Percentiles rank a stretch among this genome's conserved stretches.
These are phyloP conservation scores for Trametes pubescens DNA, from an alignment of 1,284 basidiomycete species.

Conservation along the genomic window DNA sequence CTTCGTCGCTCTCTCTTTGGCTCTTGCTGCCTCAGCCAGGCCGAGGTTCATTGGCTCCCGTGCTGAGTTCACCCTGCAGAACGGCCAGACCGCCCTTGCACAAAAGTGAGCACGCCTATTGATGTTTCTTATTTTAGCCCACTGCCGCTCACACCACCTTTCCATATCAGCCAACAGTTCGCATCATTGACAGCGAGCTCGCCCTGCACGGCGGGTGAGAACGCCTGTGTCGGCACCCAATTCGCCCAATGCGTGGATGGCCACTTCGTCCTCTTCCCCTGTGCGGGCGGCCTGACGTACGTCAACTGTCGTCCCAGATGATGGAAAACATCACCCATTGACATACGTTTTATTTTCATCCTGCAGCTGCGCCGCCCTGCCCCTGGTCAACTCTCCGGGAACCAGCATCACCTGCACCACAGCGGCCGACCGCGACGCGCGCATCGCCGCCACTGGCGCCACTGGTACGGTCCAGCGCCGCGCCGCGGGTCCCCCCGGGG, in stretches of 20 bases:
- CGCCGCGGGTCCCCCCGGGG: background rate
- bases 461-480: slow-evolving; percentile 12
- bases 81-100: slow-evolving; percentile 61
- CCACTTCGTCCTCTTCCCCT: slow-evolving; percentile 53
- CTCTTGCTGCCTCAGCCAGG: slow-evolving; percentile 50
- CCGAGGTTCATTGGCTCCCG: slow-evolving; percentile 45
- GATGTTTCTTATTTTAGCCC: slow-evolving; percentile 7
- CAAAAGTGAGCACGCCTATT: slow-evolving; percentile 54
- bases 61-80: slow-evolving; percentile 51
- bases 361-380: slow-evolving; percentile 61
- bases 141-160: slow-evolving; percentile 1
- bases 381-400: slow-evolving; percentile 52
- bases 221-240: slow-evolving; percentile 53
- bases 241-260: slow-evolving; percentile 63
- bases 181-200: slow-evolving; percentile 49
- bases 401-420: slow-evolving; percentile 58
- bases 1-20: slow-evolving; percentile 37
- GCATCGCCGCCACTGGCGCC: slow-evolving; percentile 52
- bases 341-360: background rate
- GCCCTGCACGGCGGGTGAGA: slow-evolving; percentile 52
- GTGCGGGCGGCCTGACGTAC: slow-evolving; percentile 52
- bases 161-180: slow-evolving; percentile 51
- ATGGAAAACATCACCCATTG: background rate
- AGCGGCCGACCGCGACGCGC: slow-evolving; percentile 46
- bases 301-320: slow-evolving; percentile 27